Percentiles rank a stretch among this genome's conserved stretches.
Conservation (phyloP, 192 early-diverging fungal species). For the Phycomyces blakesleeanus region DNA sequence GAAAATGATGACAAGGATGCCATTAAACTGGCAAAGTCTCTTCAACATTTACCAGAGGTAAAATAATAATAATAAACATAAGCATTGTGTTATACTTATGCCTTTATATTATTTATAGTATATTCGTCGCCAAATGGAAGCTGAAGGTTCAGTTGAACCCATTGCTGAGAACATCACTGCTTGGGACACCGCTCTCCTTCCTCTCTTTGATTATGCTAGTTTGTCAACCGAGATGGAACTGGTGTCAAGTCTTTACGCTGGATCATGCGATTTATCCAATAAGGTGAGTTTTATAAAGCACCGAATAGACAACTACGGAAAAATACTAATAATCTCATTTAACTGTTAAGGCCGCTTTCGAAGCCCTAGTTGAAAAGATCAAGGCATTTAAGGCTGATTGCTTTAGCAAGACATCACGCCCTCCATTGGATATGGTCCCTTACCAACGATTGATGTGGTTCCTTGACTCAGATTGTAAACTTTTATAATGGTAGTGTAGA, state of each 20-base stretch:
- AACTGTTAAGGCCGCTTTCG: neutral
- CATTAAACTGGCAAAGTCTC: constrained; percentile 37
- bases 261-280: neutral
- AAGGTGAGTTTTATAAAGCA: too few species aligned
- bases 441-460: constrained; percentile 66
- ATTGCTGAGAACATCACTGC: constrained; percentile 2
- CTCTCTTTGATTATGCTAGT: constrained; percentile 43
- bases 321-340: too few species aligned
- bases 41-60: constrained; percentile 50
- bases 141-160: neutral
- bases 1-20: constrained; percentile 45
- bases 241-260: constrained; percentile 36
- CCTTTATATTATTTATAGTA: constrained; percentile 6
- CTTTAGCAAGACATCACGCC: constrained; percentile 48
- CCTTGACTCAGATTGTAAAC: constrained; percentile 22
- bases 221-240: constrained; percentile 49
- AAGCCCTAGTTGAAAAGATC: constrained; percentile 31
- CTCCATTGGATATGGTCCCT: constrained; percentile 59
- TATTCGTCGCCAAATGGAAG: constrained; percentile 1
- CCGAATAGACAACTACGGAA: too few species aligned
- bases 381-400: constrained; percentile 36
- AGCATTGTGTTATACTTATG: neutral
- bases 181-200: constrained; percentile 20
- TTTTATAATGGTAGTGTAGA: neutral
- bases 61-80: neutral